Evolutionary conservation across 176 grass and related monocot genomes (phyloP), one percentile per base, ranked within the genome.

Genomic region (Bromus sterilis): DNA sequence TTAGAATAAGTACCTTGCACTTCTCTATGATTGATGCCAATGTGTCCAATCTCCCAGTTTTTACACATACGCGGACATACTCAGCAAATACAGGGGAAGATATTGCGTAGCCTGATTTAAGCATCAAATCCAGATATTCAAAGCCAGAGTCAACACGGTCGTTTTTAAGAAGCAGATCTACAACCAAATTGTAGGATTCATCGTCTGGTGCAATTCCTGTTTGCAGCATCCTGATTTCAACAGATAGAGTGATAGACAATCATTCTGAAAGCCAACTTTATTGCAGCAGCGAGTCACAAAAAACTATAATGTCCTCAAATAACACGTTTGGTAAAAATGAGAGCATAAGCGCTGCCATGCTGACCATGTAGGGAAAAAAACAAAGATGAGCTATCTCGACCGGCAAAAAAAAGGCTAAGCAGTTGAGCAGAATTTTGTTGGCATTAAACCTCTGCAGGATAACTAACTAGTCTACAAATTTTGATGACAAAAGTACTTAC

Each of bases 141-240:
- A 89, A 69, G 66, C 91, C 85, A 39, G 91, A 90, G 81, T 99
- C 97, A 77, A 89, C 78, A 65, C 67, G 82, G 71, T 93, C 96
- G 36, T 58, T 64, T 78, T 40, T 69, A 80, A 93, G 85, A 56
- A 96, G 84, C 76, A 93, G 91, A 42, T 83, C 91, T 82, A 99
- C 65, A 56, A 99, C 83, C 87, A 96, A 80, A 91, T 95, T 96
- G 90, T 93, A 99, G 84, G 97, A 86, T 78, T 91, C 93, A 73
- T 99, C 97, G 56, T 99, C 89, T 88, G 97, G 93, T 67, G 74
- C 46, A 43, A 60, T 91, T 70, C 93, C 87, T 80, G 89, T 93
- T 87, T 89, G 89, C 89, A 99, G 83, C 97, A 99, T 99, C 86
- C 93, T 99, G 93, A 85, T 85, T 87, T 83, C 82, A 93, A 93